Conservation (phyloP, 352 stramenopile species). For the Pythium chondricola region DNA sequence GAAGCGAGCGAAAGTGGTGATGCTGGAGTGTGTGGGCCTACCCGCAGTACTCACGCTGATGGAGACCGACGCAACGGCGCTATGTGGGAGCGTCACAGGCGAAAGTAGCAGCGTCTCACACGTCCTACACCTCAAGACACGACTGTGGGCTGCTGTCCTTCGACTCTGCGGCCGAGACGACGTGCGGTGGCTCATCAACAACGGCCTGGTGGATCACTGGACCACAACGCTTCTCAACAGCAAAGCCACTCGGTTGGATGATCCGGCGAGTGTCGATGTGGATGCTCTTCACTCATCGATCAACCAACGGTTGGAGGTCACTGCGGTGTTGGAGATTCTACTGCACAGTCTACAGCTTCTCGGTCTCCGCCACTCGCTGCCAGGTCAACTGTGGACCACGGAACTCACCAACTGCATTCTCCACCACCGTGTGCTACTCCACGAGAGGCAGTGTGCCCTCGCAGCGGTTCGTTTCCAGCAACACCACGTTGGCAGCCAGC, state of each 20-base stretch:
- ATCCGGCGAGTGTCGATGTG: not conserved
- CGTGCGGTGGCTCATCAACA: slow-evolving; percentile 2
- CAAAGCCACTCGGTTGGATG: slow-evolving; percentile 1
- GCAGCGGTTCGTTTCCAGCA: slow-evolving; percentile 4
- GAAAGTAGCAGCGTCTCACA: no score
- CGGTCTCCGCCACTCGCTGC: not conserved
- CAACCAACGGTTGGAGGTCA: slow-evolving; percentile 5
- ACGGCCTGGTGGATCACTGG: slow-evolving; percentile 3
- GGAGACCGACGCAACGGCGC: not conserved
- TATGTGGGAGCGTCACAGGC: no score
- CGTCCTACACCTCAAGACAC: not conserved
- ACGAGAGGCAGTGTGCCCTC: slow-evolving; percentile 12
- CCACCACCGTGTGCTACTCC: slow-evolving; percentile 1
- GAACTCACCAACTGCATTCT: slow-evolving; percentile 11
- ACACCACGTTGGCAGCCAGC: not conserved
- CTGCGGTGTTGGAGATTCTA: slow-evolving; percentile 9
- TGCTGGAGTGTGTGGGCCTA: no score
- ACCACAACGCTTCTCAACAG: not conserved
- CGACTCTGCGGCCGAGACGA: slow-evolving; percentile 3
- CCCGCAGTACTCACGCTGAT: not conserved
- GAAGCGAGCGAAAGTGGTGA: no score
- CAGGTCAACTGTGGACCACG: not conserved
- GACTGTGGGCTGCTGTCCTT: slow-evolving; percentile 14
- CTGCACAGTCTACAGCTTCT: not conserved
- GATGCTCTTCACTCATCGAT: not conserved